phyloP scores from a whole-genome alignment of 495 filamentous ascomycete species.

The Daldinia vernicosa region DNA sequence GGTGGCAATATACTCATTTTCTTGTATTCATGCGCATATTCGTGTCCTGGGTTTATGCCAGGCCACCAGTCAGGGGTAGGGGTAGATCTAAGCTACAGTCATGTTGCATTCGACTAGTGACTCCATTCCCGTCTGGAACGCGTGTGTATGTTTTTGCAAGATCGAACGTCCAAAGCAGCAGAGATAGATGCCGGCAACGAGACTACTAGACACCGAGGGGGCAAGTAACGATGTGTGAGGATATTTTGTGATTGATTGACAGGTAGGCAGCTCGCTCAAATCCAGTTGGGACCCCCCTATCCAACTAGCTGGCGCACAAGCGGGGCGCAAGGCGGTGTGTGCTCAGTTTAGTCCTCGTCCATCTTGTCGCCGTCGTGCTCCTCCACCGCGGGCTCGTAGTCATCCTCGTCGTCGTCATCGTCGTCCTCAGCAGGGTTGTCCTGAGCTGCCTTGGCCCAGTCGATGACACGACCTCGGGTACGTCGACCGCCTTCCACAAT shows the following conservation, averaged over 20 bases:
- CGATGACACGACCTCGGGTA: constrained; percentile 84
- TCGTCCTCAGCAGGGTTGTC: constrained; percentile 74
- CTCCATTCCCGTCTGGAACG: constrained; percentile 22
- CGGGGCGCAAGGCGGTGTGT: neutral
- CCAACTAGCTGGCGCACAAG: constrained; percentile 19
- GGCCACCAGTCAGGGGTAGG: constrained; percentile 12
- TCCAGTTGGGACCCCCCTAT: constrained; percentile 25
- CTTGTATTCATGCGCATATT: constrained; percentile 32
- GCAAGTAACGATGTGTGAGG: constrained; percentile 14
- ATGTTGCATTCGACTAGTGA: constrained; percentile 8
- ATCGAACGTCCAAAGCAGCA: constrained; percentile 19
- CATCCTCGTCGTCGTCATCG: constrained; percentile 83
- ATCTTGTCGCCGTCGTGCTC: constrained; percentile 53
- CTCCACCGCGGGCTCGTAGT: constrained; percentile 56
- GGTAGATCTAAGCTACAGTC: constrained; percentile 14
- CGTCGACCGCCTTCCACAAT: constrained; percentile 81
- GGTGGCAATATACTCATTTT: constrained; percentile 14
- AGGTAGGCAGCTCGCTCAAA: neutral
- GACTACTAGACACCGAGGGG: constrained; percentile 18
- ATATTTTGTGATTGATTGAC: constrained; percentile 7
- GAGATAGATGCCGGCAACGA: constrained; percentile 7
- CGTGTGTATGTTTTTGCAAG: constrained; percentile 6
- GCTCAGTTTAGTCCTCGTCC: constrained; percentile 54
- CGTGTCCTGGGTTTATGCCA: neutral
- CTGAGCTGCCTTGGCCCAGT: constrained; percentile 82